Conservation (phyloP, 2,329 filamentous ascomycete genomes). For the Botrytis hyacinthi region DNA sequence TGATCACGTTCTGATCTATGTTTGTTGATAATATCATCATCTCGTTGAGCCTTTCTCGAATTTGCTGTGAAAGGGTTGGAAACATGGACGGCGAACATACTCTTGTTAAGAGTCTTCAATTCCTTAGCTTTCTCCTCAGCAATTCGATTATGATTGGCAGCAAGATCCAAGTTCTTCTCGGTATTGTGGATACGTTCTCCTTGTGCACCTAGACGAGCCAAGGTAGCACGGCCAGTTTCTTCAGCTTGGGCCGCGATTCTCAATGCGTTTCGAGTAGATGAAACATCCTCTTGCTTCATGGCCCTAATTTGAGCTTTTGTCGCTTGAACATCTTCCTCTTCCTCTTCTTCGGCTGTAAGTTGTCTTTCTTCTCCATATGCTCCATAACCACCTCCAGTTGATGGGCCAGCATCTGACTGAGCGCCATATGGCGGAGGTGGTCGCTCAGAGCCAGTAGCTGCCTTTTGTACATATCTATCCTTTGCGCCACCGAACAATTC, state of each 20-base stretch:
- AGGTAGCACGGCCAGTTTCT: conserved; percentile 67
- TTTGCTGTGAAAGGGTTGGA: conserved; percentile 74
- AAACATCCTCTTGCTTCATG: conserved; percentile 74
- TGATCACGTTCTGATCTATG: conserved; percentile 64
- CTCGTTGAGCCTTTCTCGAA: conserved; percentile 60
- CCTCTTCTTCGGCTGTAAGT: conserved; percentile 73
- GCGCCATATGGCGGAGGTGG: conserved; percentile 34
- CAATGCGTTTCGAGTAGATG: conserved; percentile 68
- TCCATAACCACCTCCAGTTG: conserved; percentile 41
- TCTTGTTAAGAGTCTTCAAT: conserved; percentile 79
- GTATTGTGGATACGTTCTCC: conserved; percentile 79
- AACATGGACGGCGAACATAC: conserved; percentile 86
- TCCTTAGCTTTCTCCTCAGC: conserved; percentile 80
- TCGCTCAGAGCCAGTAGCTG: conserved; percentile 30
- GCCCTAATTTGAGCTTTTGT: conserved; percentile 73
- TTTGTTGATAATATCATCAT: conserved; percentile 67
- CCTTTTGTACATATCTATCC: conserved; percentile 37
- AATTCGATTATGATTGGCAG: conserved; percentile 70
- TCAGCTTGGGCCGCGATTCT: conserved; percentile 66
- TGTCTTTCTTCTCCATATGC: conserved; percentile 69
- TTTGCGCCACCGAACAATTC: conserved; percentile 55
- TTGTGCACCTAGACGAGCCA: conserved; percentile 72
- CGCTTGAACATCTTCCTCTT: conserved; percentile 69
- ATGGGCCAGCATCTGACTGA: conserved; percentile 26
- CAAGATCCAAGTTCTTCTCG: conserved; percentile 78